Conservation (phyloP, 139 green algal genomes). For the Coelastrella sp. region DNA sequence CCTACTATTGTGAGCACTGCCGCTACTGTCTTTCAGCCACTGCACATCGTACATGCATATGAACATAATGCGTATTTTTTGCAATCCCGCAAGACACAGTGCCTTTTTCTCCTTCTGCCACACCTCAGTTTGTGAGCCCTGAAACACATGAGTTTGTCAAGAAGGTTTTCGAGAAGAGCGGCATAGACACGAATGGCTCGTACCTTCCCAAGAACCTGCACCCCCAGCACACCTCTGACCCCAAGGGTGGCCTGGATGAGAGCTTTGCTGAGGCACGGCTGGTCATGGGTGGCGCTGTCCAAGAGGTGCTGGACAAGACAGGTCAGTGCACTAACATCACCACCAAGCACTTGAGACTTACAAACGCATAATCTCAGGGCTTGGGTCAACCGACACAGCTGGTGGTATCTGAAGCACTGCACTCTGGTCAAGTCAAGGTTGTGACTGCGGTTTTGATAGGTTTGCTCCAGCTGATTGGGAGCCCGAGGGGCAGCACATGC, state of each 20-base stretch:
- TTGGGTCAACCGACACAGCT: too few species aligned
- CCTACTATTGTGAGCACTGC: too few species aligned
- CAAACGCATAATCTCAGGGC: too few species aligned
- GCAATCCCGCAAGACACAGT: too few species aligned
- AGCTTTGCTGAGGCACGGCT: slow-evolving; percentile 18
- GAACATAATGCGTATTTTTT: too few species aligned
- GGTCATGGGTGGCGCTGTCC: slow-evolving; percentile 30
- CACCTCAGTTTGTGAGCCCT: slow-evolving; percentile 4
- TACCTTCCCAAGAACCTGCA: slow-evolving; percentile 38
- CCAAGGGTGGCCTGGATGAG: not conserved
- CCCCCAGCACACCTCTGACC: slow-evolving; percentile 2
- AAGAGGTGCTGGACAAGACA: slow-evolving; percentile 19
- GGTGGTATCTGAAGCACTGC: too few species aligned
- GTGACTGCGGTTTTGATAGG: too few species aligned
- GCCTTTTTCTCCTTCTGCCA: not conserved
- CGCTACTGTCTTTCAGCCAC: too few species aligned
- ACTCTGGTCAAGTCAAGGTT: too few species aligned
- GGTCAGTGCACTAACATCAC: not conserved
- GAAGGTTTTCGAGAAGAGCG: slow-evolving; percentile 31
- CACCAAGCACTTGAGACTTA: too few species aligned
- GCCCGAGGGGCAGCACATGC: not conserved
- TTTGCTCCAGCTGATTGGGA: too few species aligned
- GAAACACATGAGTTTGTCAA: slow-evolving; percentile 47
- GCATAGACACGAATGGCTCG: slow-evolving; percentile 35
- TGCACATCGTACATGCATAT: too few species aligned